phyloP scores from a whole-genome alignment of 2,329 filamentous ascomycete species.

The Aspergillus texensis region DNA sequence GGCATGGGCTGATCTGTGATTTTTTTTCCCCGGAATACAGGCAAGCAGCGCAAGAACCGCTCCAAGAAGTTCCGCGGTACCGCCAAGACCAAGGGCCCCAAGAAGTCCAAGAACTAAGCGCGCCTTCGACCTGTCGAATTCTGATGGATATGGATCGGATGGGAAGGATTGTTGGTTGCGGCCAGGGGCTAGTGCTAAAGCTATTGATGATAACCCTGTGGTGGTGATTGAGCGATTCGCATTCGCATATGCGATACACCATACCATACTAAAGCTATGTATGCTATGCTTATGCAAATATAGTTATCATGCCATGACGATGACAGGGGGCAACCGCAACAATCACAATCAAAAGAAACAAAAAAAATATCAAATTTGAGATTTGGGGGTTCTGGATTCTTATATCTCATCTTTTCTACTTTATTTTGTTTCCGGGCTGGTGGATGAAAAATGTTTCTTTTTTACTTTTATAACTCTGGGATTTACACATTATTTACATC shows the following conservation, averaged over 20 bases:
- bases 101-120: slow-evolving; percentile 84
- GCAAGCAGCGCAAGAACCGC: slow-evolving; percentile 99
- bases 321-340: slow-evolving; percentile 10
- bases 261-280: slow-evolving; percentile 3
- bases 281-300: slow-evolving; percentile 14
- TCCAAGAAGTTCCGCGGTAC: slow-evolving; percentile 98
- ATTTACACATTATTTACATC: slow-evolving; percentile 1
- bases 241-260: slow-evolving; percentile 5
- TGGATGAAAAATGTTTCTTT: slow-evolving; percentile 10
- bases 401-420: slow-evolving; percentile 8
- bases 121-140: slow-evolving; percentile 29
- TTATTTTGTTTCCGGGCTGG: slow-evolving; percentile 1
- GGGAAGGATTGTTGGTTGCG: slow-evolving; percentile 20
- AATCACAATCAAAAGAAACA: slow-evolving; percentile 9
- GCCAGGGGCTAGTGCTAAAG: slow-evolving; percentile 28
- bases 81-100: slow-evolving; percentile 96
- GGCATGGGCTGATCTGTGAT: slow-evolving; percentile 3
- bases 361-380: slow-evolving; percentile 11
- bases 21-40: slow-evolving; percentile 54
- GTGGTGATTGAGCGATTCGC: slow-evolving; percentile 8
- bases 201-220: slow-evolving; percentile 20
- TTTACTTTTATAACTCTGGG: not conserved
- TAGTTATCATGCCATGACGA: slow-evolving; percentile 15
- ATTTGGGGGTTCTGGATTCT: slow-evolving; percentile 7
- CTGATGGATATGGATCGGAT: slow-evolving; percentile 16